A percentile compares a stretch with the other conserved stretches of the same genome.
These are phyloP conservation scores for Scedosporium minutisporum DNA, from an alignment of 2,329 filamentous ascomycete genomes.

Conservation along the genomic window DNA sequence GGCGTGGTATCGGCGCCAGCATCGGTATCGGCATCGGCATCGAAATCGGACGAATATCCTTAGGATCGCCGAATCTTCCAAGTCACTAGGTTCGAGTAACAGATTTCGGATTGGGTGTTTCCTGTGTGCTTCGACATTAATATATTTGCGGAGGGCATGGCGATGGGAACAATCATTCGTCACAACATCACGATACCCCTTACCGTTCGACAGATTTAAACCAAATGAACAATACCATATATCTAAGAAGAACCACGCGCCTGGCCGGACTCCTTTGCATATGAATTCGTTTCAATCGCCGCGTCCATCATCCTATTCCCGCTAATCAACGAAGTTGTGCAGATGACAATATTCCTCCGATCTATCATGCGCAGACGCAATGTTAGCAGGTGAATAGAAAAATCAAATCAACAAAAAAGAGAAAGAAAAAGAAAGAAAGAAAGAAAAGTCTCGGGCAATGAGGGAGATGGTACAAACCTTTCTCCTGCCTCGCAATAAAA, in stretches of 20 bases:
- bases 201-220: not conserved
- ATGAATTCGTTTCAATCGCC: conserved; percentile 64
- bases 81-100: no score
- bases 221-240: not conserved
- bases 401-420: not conserved
- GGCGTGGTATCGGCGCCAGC: no score
- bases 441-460: not conserved
- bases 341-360: conserved; percentile 78
- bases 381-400: conserved; percentile 7
- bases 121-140: not conserved
- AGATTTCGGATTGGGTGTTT: not conserved
- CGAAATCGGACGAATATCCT: no score
- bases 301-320: conserved; percentile 83
- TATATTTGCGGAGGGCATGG: not conserved
- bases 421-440: conserved; percentile 4
- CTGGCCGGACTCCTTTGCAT: conserved; percentile 28
- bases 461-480: conserved; percentile 38
- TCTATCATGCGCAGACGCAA: conserved; percentile 28
- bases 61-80: no score
- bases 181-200: not conserved
- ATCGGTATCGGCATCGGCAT: no score
- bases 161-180: not conserved
- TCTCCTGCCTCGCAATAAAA: conserved; percentile 79
- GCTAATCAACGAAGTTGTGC: conserved; percentile 83
- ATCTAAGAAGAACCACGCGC: not conserved